Conservation (phyloP, 768 basidiomycete species). For the Boletus edulis region DNA sequence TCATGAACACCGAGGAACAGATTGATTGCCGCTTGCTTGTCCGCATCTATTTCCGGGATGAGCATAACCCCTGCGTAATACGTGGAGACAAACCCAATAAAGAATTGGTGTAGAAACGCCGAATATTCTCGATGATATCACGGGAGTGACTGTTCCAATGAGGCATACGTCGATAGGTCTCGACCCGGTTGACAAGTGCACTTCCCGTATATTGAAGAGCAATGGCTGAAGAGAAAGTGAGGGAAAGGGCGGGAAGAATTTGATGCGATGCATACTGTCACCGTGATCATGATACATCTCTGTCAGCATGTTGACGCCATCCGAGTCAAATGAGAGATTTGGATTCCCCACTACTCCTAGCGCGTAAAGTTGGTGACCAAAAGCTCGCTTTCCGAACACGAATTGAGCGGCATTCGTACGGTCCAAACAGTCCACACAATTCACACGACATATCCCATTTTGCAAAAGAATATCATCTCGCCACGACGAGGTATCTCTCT, state of each 20-base stretch:
- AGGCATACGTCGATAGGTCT: slow-evolving; percentile 92
- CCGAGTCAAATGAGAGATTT: slow-evolving; percentile 86
- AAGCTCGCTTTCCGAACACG: slow-evolving; percentile 90
- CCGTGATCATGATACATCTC: slow-evolving; percentile 99
- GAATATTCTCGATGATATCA: slow-evolving; percentile 93
- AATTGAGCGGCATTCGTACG: slow-evolving; percentile 97
- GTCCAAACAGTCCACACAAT: slow-evolving; percentile 97
- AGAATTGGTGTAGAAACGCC: slow-evolving; percentile 93
- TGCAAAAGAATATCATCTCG: slow-evolving; percentile 75
- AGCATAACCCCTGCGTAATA: not conserved
- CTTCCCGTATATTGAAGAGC: slow-evolving; percentile 97
- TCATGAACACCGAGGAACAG: slow-evolving; percentile 85
- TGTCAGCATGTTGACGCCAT: slow-evolving; percentile 94
- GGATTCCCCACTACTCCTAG: slow-evolving; percentile 87
- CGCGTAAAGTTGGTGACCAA: slow-evolving; percentile 94
- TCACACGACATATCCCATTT: slow-evolving; percentile 88
- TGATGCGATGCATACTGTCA: slow-evolving; percentile 61
- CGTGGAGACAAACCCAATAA: slow-evolving; percentile 58
- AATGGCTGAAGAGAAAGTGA: slow-evolving; percentile 53
- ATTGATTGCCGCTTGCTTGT: slow-evolving; percentile 97
- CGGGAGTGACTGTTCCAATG: slow-evolving; percentile 98
- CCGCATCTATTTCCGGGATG: slow-evolving; percentile 61
- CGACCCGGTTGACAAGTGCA: slow-evolving; percentile 92
- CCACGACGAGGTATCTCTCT: slow-evolving; percentile 40
- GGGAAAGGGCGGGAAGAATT: not conserved